Evolutionary conservation across 1,139 yeast species (phyloP), one percentile per base, ranked within the genome.

Genomic region (Taphrina confusa): DNA sequence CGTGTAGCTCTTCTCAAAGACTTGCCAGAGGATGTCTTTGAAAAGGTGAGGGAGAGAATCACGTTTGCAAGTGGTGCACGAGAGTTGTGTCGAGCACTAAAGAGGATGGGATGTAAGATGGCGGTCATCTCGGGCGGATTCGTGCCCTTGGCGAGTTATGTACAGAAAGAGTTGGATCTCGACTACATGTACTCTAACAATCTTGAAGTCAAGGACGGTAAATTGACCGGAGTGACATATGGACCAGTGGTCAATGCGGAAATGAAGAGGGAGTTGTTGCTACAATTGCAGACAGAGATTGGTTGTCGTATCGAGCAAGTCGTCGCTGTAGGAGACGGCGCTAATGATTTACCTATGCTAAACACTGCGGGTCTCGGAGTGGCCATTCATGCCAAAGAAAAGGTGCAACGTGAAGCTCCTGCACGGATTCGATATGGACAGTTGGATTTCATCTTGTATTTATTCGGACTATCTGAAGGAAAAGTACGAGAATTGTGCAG

Each of bases 311-410:
- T 85, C 2, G 73, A 72, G 44, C 71, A 78, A 16, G 73, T 85
- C 0, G 85, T 88, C 54, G 97, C 97, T 40, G 88, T 94, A 37
- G 99, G 99, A 30, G 98, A 94, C 71, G 98, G 98, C 31, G 96
- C 97, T 25, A 94, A 94, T 69, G 99, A 94, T 73, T 77, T 94
- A 70, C 81, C 82, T 45, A 95, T 95, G 91, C 92, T 94, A 97
- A 80, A 78, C 2, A 82, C 75, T 18, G 97, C 96, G 1, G 97
- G 98, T 0, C 87, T 83, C 71, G 98, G 98, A 18, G 79, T 94
- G 62, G 98, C 98, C 0, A 94, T 96, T 94, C 87, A 90, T 71
- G 98, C 98, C 16, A 94, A 94, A 72, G 97, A 97, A 31, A 82
- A 79, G 65, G 98, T 94, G 2, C 97, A 89, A 71, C 68, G 69